Base-by-base conservation (phyloP, 2,329 filamentous ascomycete species). In the Parasarocladium wereldwijsianum region DNA sequence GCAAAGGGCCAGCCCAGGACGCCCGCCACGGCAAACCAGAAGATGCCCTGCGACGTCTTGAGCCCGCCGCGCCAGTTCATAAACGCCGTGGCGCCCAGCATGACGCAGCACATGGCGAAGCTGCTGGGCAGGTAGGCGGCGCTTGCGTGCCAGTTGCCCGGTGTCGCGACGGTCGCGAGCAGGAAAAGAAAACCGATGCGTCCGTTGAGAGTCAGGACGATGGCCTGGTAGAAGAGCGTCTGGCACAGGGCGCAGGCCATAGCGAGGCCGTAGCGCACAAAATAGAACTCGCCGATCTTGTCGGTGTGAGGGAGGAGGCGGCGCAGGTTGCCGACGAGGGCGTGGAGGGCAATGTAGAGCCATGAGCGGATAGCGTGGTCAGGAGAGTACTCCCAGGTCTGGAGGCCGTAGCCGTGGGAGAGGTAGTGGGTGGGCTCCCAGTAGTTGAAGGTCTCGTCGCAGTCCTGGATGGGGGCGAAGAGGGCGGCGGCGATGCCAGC, bases 321-420 rank as follows among this genome's bases (percentile, higher is more conserved):
- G 18, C 74, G 68, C 12, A 83, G 41, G 37, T 72, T 81, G 25
- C 75, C 78, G 26, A 81, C 55, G 13, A 76, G 41, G 16, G 85
- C 81, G 54, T 98, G 87, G 2, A 94, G 55, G 5, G 64, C 69
- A 21, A 92, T 64, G 46, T 98, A 98, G 14, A 85, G 64, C 90
- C 90, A 98, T 57, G 85, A 94, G 38, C 90, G 76, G 43, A 98
- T 94, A 29, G 85, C 82, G 55, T 81, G 96, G 34, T 87, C 77
- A 5, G 90, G 90, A 1, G 87, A 93, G 56, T 96, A 98, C 54
- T 98, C 90, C 90, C 90, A 98, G 1, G 90, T 98, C 58, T 98
- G 86, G 29, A 94, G 64, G 22, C 87, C 90, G 47, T 93, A 87
- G 43, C 83, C 82, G 60, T 94, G 85, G 35, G 75, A 79, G 17